These are phyloP conservation scores for Trypanosoma boissoni DNA, from an alignment of 208 protist species.

Conservation along the genomic window DNA sequence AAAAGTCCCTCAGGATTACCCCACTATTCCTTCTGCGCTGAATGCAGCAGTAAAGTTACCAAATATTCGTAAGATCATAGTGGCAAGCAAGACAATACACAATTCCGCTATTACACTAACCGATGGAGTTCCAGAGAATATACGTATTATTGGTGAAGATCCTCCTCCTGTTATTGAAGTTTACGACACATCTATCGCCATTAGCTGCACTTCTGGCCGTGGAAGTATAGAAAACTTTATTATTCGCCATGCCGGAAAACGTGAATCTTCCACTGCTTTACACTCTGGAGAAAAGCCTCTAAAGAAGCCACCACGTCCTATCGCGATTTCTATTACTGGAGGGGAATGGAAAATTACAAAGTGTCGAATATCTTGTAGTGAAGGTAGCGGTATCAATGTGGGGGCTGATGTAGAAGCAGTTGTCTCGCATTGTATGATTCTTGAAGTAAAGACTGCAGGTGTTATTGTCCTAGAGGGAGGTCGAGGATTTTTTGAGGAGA, in stretches of 20 bases:
- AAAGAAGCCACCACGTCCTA: conserved; percentile 54
- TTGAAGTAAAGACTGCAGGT: conserved; percentile 71
- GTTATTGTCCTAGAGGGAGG: conserved; percentile 63
- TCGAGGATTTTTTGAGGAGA: conserved; percentile 66
- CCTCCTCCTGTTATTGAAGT: conserved; percentile 69
- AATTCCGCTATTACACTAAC: conserved; percentile 47
- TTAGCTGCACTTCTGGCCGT: conserved; percentile 55
- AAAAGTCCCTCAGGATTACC: conserved; percentile 58
- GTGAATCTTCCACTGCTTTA: conserved; percentile 13
- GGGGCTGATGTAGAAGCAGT: conserved; percentile 40
- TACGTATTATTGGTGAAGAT: conserved; percentile 65
- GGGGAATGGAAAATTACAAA: conserved; percentile 67
- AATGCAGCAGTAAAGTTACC: conserved; percentile 34
- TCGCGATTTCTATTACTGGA: conserved; percentile 55
- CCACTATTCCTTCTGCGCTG: conserved; percentile 45
- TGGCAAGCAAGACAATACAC: conserved; percentile 47
- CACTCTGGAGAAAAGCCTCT: not conserved
- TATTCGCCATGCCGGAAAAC: conserved; percentile 53
- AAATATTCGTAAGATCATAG: conserved; percentile 62
- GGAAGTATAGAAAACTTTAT: conserved; percentile 77
- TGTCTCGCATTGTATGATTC: conserved; percentile 74
- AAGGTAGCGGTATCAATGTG: conserved; percentile 66
- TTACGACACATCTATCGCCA: conserved; percentile 36
- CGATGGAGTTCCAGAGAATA: conserved; percentile 50
- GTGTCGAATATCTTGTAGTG: conserved; percentile 72